Percentiles rank a stretch among this genome's conserved stretches.
Conservation (phyloP, 1,284 basidiomycete species). For the Kalmanozyma brasiliensis region DNA sequence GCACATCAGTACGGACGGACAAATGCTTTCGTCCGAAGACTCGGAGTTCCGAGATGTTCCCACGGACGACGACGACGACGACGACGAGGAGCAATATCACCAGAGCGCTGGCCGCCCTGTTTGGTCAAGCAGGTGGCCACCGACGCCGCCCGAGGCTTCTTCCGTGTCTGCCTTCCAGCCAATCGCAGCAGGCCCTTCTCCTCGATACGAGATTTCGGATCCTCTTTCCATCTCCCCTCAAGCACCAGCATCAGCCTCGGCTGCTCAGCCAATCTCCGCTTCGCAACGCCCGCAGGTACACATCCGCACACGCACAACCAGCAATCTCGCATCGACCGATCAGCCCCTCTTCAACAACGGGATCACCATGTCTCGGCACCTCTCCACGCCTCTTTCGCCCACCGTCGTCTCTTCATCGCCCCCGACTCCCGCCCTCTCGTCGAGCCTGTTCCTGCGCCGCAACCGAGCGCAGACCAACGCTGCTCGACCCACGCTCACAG, state of each 20-base stretch:
- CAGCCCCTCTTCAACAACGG: conserved; percentile 18
- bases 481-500: conserved; percentile 4
- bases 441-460: conserved; percentile 5
- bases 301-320: conserved; percentile 7
- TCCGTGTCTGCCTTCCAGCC: not conserved
- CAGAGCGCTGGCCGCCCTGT: conserved; percentile 2
- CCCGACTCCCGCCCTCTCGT: not conserved
- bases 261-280: not conserved
- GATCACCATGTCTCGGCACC: conserved; percentile 24
- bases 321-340: conserved; percentile 1
- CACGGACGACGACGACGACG: conserved; percentile 7
- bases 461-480: conserved; percentile 17
- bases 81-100: not conserved
- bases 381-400: conserved; percentile 22
- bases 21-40: not conserved
- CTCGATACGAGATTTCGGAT: conserved; percentile 19
- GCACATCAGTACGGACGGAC: not conserved
- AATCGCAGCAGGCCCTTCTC: conserved; percentile 17
- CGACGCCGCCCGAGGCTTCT: conserved; percentile 2
- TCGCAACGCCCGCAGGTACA: not conserved
- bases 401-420: conserved; percentile 1
- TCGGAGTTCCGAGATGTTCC: not conserved
- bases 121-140: not conserved
- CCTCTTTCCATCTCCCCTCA: conserved; percentile 3
- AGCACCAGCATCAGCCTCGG: not conserved